phyloP scores from a whole-genome alignment of 306 rosid genomes.

The Begonia masoniana region DNA sequence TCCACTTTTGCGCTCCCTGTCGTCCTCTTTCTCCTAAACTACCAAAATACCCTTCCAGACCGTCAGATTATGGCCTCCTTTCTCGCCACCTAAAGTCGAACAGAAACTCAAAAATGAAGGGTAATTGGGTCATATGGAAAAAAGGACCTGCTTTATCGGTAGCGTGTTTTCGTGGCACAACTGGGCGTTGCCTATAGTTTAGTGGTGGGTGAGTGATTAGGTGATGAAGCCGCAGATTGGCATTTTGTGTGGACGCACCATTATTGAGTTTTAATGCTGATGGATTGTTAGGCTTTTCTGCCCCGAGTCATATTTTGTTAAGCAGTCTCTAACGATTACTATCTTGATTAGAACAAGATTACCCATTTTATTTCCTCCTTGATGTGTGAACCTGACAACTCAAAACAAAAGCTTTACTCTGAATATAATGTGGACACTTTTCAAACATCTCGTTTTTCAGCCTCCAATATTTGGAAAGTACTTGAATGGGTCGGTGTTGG shows the following conservation, averaged over 20 bases:
- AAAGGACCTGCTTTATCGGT: constrained; percentile 27
- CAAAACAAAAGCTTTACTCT: too few relatives aligned
- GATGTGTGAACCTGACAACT: too few relatives aligned
- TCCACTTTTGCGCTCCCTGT: constrained; percentile 14
- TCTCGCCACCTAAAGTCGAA: constrained; percentile 14
- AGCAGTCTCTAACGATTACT: too few relatives aligned
- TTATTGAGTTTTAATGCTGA: too few relatives aligned
- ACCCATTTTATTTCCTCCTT: too few relatives aligned
- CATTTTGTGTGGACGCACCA: constrained; percentile 15
- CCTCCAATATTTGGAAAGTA: neutral
- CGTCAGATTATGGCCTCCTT: neutral
- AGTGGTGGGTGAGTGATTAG: constrained; percentile 21
- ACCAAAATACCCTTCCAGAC: constrained; percentile 23
- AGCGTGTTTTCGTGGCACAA: constrained; percentile 82
- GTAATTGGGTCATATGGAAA: constrained; percentile 13
- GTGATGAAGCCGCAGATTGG: constrained; percentile 13
- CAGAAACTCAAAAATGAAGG: constrained; percentile 3
- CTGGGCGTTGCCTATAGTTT: constrained; percentile 26
- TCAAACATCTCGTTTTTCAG: too few relatives aligned
- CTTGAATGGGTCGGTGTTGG: neutral
- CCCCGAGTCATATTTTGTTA: too few relatives aligned
- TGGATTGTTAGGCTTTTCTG: too few relatives aligned
- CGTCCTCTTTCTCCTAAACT: constrained; percentile 5
- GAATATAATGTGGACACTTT: too few relatives aligned
- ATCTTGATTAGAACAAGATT: too few relatives aligned